phyloP scores from a whole-genome alignment of 2,329 filamentous ascomycete species.

The Talaromyces islandicus region DNA sequence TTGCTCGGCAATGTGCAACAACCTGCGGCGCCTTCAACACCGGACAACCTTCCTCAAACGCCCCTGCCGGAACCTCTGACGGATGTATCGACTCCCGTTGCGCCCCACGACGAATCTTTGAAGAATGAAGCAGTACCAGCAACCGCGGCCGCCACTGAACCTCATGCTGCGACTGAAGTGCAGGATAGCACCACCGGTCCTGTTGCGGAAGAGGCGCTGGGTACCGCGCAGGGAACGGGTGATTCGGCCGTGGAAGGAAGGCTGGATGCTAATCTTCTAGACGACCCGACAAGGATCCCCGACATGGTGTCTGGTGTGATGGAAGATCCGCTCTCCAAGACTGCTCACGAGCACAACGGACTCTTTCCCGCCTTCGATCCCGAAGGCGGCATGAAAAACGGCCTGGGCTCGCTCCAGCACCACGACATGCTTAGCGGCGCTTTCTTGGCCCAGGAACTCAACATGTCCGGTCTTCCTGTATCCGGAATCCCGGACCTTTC shows the following conservation, averaged over 20 bases:
- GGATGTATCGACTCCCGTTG: conserved; percentile 8
- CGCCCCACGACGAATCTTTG: conserved; percentile 3
- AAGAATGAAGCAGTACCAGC: background rate
- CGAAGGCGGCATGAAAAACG: conserved; percentile 24
- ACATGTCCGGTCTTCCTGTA: conserved; percentile 17
- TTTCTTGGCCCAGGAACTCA: conserved; percentile 30
- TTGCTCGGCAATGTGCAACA: conserved; percentile 31
- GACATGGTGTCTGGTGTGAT: conserved; percentile 25
- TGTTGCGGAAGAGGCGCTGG: background rate
- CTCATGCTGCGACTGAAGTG: background rate
- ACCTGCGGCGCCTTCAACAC: conserved; percentile 14
- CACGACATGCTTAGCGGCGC: conserved; percentile 35
- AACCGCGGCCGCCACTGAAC: background rate
- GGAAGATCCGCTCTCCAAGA: conserved; percentile 28
- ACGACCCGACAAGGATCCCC: conserved; percentile 10
- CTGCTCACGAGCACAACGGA: conserved; percentile 24
- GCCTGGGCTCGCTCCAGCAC: conserved; percentile 33
- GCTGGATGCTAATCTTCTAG: background rate
- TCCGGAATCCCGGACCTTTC: conserved; percentile 20
- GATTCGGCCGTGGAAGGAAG: background rate
- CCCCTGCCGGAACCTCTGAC: conserved; percentile 11
- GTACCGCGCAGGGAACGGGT: background rate
- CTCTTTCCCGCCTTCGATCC: conserved; percentile 32
- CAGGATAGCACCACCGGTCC: background rate
- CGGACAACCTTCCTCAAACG: conserved; percentile 9